Conservation (phyloP, 2,329 filamentous ascomycete genomes). For the Cercospora zeae-maydis region DNA sequence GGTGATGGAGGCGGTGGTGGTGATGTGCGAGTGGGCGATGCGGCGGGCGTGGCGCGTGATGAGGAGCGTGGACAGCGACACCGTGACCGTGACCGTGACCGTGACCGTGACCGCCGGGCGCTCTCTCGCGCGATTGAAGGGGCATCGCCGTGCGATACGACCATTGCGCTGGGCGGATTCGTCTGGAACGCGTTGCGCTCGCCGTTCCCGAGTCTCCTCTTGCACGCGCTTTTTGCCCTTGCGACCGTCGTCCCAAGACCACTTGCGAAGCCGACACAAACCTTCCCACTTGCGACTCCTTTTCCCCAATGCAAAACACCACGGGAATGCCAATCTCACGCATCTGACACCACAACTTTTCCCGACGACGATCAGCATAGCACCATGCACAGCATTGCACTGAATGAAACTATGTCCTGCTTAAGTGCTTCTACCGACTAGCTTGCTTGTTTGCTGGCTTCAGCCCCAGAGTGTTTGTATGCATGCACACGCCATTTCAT, state of each 20-base stretch:
- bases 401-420: not conserved
- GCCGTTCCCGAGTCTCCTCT: slow-evolving; percentile 1
- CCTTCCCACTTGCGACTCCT: not conserved
- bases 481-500: not conserved
- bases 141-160: slow-evolving; percentile 8
- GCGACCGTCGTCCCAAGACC: not conserved
- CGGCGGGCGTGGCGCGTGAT: slow-evolving; percentile 6
- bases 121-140: slow-evolving; percentile 11
- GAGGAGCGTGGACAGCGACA: slow-evolving; percentile 5
- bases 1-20: slow-evolving; percentile 5
- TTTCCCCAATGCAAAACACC: not conserved
- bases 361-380: too few relatives aligned
- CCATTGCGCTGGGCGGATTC: slow-evolving; percentile 19
- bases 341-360: not conserved
- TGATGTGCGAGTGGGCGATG: not conserved
- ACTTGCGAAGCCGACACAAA: not conserved
- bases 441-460: not conserved
- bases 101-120: slow-evolving; percentile 1
- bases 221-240: not conserved
- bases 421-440: not conserved
- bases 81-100: too few relatives aligned
- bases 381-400: not conserved
- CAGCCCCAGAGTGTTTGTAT: not conserved
- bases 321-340: not conserved
- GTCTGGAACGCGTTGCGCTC: slow-evolving; percentile 2